Percentiles rank a stretch among this genome's conserved stretches.
Evolutionary conservation across 164 flowering plant genomes (phyloP).

Genomic region (Houttuynia cordata): DNA sequence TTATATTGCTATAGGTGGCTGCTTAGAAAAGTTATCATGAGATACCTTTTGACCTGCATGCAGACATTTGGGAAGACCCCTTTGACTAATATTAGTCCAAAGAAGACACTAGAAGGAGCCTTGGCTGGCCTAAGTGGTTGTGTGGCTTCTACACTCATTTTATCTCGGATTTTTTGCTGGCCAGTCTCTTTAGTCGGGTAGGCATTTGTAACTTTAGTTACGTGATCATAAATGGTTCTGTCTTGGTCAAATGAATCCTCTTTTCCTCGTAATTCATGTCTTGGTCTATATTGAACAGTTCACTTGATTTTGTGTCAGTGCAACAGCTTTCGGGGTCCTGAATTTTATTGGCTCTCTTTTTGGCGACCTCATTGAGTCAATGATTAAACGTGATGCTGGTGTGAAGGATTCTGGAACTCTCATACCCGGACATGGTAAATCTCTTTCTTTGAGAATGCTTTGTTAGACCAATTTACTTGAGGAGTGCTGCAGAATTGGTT

Average conservation of each 20-base stretch:
- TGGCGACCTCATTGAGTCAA: slow-evolving; percentile 90
- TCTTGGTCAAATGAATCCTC: background rate
- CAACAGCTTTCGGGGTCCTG: slow-evolving; percentile 66
- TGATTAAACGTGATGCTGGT: slow-evolving; percentile 99
- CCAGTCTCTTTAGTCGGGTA: slow-evolving; percentile 72
- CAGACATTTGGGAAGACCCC: slow-evolving; percentile 97
- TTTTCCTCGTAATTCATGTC: too few relatives aligned
- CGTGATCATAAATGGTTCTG: too few relatives aligned
- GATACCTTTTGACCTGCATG: slow-evolving; percentile 8
- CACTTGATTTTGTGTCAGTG: slow-evolving; percentile 29
- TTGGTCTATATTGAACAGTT: background rate
- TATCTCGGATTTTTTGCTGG: slow-evolving; percentile 71
- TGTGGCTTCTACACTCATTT: slow-evolving; percentile 45
- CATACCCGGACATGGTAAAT: slow-evolving; percentile 92
- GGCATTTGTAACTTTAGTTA: background rate
- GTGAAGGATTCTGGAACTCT: slow-evolving; percentile 96
- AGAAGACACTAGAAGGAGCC: slow-evolving; percentile 98
- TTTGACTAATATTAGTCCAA: slow-evolving; percentile 80
- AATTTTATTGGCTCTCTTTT: slow-evolving; percentile 86
- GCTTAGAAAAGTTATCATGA: background rate
- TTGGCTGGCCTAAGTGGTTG: slow-evolving; percentile 79
- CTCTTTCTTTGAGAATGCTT: background rate
- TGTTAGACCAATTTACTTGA: background rate
- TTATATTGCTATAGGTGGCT: too few relatives aligned
- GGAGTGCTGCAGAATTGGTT: background rate